A percentile compares a stretch with the other conserved stretches of the same genome.
Evolutionary conservation across 164 flowering plant species (phyloP).

Genomic region (Pachysandra terminalis): DNA sequence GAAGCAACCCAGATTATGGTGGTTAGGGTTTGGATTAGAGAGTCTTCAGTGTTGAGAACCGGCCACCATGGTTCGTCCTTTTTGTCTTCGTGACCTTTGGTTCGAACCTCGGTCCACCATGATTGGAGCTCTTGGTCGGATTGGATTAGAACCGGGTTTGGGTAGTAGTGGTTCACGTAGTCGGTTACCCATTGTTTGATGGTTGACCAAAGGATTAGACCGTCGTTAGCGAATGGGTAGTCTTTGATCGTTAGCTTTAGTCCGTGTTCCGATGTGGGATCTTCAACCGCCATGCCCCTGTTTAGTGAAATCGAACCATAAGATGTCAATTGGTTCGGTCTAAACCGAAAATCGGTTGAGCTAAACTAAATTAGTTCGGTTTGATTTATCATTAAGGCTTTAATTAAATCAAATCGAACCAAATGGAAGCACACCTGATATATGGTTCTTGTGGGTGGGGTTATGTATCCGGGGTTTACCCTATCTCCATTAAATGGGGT

Average conservation of each 20-base stretch:
- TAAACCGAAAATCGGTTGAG: no score
- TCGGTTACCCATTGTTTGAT: slow-evolving; percentile 26
- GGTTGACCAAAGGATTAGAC: slow-evolving; percentile 24
- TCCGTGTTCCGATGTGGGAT: slow-evolving; percentile 28
- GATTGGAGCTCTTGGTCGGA: slow-evolving; percentile 31
- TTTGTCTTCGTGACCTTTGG: slow-evolving; percentile 32
- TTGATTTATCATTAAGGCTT: no score
- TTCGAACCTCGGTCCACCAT: slow-evolving; percentile 34
- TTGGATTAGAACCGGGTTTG: slow-evolving; percentile 2
- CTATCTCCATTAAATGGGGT: no score
- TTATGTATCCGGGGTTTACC: no score
- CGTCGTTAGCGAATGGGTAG: slow-evolving; percentile 38
- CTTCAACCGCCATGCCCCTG: slow-evolving; percentile 36
- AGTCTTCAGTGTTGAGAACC: slow-evolving; percentile 21
- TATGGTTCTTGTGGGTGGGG: no score
- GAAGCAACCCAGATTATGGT: slow-evolving; percentile 35
- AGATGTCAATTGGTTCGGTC: no score
- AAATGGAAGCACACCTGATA: no score
- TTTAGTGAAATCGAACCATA: no score
- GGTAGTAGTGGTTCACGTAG: slow-evolving; percentile 31
- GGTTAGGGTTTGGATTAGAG: slow-evolving; percentile 22
- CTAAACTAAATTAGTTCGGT: no score
- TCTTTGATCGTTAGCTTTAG: slow-evolving; percentile 28
- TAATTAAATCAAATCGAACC: no score
- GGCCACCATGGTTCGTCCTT: slow-evolving; percentile 44